Evolutionary conservation across 1,139 yeast genomes (phyloP), one percentile per base, ranked within the genome.

Genomic region (Sugiyamaella japonica): DNA sequence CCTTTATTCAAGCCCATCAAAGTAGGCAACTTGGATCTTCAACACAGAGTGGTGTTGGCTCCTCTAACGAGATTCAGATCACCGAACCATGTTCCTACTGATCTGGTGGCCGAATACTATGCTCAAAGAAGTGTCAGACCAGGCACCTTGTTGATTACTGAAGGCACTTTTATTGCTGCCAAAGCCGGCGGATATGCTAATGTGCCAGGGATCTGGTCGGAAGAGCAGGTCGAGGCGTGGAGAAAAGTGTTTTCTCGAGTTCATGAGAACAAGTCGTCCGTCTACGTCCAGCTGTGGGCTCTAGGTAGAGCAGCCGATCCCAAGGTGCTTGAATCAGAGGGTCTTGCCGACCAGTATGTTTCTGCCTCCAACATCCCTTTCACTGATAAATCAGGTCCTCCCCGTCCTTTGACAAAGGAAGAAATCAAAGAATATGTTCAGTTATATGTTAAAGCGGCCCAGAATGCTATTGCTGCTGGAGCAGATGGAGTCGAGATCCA

Each of bases 401-500:
- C 41, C 65, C 72, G 51, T 69, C 74, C 71, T 4, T 61, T 75
- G 41, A 73, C 80, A 9, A 60, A 61, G 25, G 71, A 69, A 23
- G 82, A 79, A 55, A 69, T 80, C 59, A 63, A 73, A 46, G 63
- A 67, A 29, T 62, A 71, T 44, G 68, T 76, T 39, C 60, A 70
- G 52, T 63, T 65, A 23, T 78, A 66, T 55, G 72, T 71, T 1
- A 57, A 62, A 4, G 81, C 82, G 7, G 81, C 81, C 23, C 70
- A 70, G 59, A 72, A 73, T 50, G 77, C 83, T 0, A 54, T 79
- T 37, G 73, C 66, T 7, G 84, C 85, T 3, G 89, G 89, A 9
- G 83, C 84, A 56, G 91, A 86, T 66, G 83, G 83, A 62, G 78
- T 86, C 36, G 89, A 86, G 69, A 66, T 86, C 53, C 91, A 85